phyloP scores from a whole-genome alignment of 2,329 filamentous ascomycete genomes.

The Claviceps quebecensis region DNA sequence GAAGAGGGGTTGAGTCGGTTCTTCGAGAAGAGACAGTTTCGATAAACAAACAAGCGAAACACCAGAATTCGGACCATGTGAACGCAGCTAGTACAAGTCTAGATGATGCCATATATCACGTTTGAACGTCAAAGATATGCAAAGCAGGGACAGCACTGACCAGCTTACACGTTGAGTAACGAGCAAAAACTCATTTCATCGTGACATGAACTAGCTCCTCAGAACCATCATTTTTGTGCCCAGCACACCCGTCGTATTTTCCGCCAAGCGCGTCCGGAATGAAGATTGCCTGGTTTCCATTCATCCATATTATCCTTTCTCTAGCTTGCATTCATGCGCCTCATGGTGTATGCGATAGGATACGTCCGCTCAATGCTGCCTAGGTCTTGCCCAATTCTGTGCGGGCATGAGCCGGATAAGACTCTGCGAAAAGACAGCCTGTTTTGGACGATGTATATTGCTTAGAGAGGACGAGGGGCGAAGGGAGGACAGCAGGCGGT shows the following conservation, averaged over 20 bases:
- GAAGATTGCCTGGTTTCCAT: slow-evolving; percentile 1
- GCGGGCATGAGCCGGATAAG: not conserved
- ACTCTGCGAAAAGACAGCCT: not conserved
- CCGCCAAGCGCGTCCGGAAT: not conserved
- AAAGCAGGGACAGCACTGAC: not conserved
- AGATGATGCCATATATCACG: no score
- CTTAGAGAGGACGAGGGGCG: not conserved
- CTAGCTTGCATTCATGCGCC: not conserved
- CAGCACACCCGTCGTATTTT: not conserved
- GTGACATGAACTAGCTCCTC: slow-evolving; percentile 1
- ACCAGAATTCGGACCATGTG: no score
- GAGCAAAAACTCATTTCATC: not conserved
- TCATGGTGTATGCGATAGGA: slow-evolving; percentile 1
- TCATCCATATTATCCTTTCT: no score
- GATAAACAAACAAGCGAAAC: no score
- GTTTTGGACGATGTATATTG: slow-evolving; percentile 3
- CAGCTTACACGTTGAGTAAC: not conserved
- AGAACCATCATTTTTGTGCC: not conserved
- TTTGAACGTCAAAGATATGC: not conserved
- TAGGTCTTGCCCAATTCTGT: not conserved
- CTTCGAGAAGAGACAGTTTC: not conserved
- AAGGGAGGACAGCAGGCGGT: not conserved
- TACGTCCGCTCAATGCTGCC: not conserved
- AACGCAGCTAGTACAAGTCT: not conserved
- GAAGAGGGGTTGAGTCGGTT: not conserved